Evolutionary conservation across 139 green algal genomes (phyloP).

Genomic region (Coccomyxa sp.): DNA sequence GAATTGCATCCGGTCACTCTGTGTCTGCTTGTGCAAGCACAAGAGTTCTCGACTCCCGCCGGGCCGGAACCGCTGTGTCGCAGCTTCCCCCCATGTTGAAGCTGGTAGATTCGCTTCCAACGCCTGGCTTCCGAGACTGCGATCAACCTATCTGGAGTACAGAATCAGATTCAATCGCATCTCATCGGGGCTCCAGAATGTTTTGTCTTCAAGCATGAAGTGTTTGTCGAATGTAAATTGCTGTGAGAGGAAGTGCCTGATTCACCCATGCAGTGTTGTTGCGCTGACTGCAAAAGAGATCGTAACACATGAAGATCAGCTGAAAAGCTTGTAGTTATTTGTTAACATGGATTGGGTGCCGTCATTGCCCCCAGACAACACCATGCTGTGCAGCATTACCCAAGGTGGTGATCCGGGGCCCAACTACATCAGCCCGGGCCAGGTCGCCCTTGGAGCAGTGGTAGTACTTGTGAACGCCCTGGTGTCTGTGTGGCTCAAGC

Average conservation of each 20-base stretch:
- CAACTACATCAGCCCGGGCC: background rate
- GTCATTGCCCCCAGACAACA: background rate
- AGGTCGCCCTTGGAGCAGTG: conserved; percentile 5
- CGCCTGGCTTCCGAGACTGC: too few relatives aligned
- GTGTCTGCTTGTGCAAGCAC: too few relatives aligned
- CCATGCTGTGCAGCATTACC: background rate
- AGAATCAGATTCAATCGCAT: too few relatives aligned
- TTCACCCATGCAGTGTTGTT: background rate
- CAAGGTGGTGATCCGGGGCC: background rate
- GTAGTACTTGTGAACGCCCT: conserved; percentile 10
- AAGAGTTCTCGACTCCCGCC: too few relatives aligned
- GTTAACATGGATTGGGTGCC: background rate
- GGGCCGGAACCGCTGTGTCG: too few relatives aligned
- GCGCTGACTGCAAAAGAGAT: background rate
- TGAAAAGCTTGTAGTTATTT: background rate
- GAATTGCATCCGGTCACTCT: too few relatives aligned
- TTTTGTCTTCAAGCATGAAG: background rate
- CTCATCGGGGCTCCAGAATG: background rate
- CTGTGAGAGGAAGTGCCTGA: background rate
- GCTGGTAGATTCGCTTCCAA: too few relatives aligned
- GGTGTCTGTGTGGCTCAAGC: conserved; percentile 28
- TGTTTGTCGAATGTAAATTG: background rate
- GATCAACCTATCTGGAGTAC: too few relatives aligned
- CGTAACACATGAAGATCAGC: background rate
- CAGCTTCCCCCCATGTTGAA: too few relatives aligned